Percentiles rank a stretch among this genome's conserved stretches.
Conservation (phyloP, 768 basidiomycete species). For the Boletus reticuloceps region DNA sequence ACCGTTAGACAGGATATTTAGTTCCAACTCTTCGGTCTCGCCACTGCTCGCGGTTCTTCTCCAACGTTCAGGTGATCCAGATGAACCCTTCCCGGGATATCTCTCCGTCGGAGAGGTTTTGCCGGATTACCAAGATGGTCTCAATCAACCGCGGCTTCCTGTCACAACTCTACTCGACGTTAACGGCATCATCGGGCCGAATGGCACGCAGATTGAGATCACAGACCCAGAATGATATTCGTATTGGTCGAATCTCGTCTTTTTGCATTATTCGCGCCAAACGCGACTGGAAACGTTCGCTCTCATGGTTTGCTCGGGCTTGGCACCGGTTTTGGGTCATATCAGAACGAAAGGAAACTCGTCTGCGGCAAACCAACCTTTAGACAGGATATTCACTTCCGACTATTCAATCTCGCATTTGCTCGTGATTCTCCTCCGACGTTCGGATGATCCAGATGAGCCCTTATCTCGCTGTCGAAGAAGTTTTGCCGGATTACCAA, state of each 20-base stretch:
- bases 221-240: slow-evolving; percentile 36
- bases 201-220: slow-evolving; percentile 48
- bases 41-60: slow-evolving; percentile 66
- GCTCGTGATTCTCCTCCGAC: slow-evolving; percentile 62
- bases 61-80: slow-evolving; percentile 54
- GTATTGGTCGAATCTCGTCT: neutral
- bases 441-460: slow-evolving; percentile 51
- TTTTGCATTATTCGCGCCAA: slow-evolving; percentile 20
- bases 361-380: slow-evolving; percentile 46
- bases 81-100: slow-evolving; percentile 58
- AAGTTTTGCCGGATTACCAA: slow-evolving; percentile 48
- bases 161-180: slow-evolving; percentile 57
- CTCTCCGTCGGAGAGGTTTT: slow-evolving; percentile 63
- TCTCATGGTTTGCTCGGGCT: slow-evolving; percentile 49
- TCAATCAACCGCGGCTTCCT: slow-evolving; percentile 47
- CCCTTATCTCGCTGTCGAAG: slow-evolving; percentile 60
- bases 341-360: slow-evolving; percentile 37
- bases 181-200: slow-evolving; percentile 60
- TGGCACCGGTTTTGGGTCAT: slow-evolving; percentile 57
- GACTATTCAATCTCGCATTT: slow-evolving; percentile 63
- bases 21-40: slow-evolving; percentile 50
- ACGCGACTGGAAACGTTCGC: slow-evolving; percentile 3
- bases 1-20: slow-evolving; percentile 64
- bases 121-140: slow-evolving; percentile 45
- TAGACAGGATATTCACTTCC: slow-evolving; percentile 64